Conservation (phyloP, 768 basidiomycete genomes). For the Lyophyllum decastes region DNA sequence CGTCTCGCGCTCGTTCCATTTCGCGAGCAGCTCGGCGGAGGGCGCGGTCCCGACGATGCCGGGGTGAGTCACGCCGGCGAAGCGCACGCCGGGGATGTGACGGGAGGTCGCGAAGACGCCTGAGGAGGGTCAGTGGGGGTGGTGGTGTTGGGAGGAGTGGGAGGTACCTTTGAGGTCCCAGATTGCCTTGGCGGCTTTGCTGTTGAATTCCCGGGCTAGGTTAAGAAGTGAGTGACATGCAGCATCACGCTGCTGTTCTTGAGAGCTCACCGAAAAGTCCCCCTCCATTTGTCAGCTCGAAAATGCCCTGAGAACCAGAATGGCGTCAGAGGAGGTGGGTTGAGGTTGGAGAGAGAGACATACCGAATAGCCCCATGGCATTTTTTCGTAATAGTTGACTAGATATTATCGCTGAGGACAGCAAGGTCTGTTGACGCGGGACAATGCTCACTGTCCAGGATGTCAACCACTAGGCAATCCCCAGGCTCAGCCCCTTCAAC, state of each 20-base stretch:
- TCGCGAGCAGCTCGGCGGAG: constrained; percentile 67
- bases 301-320: constrained; percentile 53
- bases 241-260: neutral
- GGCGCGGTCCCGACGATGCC: constrained; percentile 79
- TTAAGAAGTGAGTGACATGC: neutral
- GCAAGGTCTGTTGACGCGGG: neutral
- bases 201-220: constrained; percentile 65
- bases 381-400: constrained; percentile 70
- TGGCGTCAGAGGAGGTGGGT: neutral
- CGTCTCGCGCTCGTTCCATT: constrained; percentile 75
- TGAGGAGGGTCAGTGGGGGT: constrained; percentile 19
- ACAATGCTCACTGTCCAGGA: constrained; percentile 59
- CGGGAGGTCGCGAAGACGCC: constrained; percentile 74
- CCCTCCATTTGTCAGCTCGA: constrained; percentile 73
- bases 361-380: constrained; percentile 83
- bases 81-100: constrained; percentile 78
- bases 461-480: constrained; percentile 78
- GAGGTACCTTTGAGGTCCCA: constrained; percentile 71
- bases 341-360: constrained; percentile 6
- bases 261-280: constrained; percentile 57
- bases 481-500: constrained; percentile 79
- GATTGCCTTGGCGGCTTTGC: constrained; percentile 74
- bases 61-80: constrained; percentile 77
- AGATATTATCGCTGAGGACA: neutral
- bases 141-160: neutral